Evolutionary conservation across 148 eudicot species (phyloP).

Genomic region (Persicaria tinctoria): DNA sequence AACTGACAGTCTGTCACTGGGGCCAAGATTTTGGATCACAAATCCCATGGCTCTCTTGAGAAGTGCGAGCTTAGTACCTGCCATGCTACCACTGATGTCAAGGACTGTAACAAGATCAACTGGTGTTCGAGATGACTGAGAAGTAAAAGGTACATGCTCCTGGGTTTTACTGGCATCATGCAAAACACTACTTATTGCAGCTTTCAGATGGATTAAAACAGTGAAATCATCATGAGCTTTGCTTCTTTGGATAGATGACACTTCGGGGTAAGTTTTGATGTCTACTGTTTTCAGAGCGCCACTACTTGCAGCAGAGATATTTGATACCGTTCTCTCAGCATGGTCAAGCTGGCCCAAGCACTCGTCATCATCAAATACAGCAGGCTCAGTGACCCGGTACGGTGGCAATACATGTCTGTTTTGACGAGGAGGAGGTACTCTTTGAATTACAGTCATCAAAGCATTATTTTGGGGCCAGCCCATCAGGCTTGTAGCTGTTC

Average conservation of each 20-base stretch:
- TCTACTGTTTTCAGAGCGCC: conserved; percentile 23
- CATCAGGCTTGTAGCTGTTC: conserved; percentile 32
- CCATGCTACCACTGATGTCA: conserved; percentile 90
- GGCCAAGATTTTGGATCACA: conserved; percentile 73
- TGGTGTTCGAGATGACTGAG: conserved; percentile 49
- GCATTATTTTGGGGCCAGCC: conserved; percentile 34
- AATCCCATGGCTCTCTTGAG: conserved; percentile 87
- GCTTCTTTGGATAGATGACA: conserved; percentile 37
- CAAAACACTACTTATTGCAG: conserved; percentile 33
- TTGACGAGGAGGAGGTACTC: conserved; percentile 36
- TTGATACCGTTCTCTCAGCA: conserved; percentile 15
- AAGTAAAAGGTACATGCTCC: conserved; percentile 18
- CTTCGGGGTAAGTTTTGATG: conserved; percentile 53
- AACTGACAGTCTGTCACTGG: conserved; percentile 69
- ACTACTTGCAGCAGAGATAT: conserved; percentile 11
- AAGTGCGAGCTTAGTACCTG: conserved; percentile 81
- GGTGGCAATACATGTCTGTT: conserved; percentile 32
- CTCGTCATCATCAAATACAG: conserved; percentile 68
- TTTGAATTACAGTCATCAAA: conserved; percentile 40
- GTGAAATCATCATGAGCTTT: conserved; percentile 35
- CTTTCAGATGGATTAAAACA: conserved; percentile 65
- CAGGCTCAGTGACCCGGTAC: conserved; percentile 54
- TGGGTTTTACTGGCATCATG: conserved; percentile 12
- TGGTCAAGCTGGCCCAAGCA: conserved; percentile 29
- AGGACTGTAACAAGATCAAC: conserved; percentile 81